Conservation (phyloP, 176 grass and related monocot species). For the Bothriochloa decipiens region DNA sequence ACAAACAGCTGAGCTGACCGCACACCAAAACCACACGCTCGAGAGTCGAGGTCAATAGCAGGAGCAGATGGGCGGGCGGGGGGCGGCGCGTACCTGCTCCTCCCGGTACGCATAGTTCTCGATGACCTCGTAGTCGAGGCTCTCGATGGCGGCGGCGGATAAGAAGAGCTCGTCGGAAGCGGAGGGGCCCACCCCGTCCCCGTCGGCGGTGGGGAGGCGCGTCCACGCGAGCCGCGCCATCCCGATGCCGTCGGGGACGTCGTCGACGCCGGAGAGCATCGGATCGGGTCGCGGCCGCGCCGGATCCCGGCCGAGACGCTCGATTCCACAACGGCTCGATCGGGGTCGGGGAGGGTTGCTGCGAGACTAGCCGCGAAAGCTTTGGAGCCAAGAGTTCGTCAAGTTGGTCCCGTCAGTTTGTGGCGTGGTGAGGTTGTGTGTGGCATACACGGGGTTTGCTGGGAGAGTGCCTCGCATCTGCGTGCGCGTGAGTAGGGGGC, state of each 20-base stretch:
- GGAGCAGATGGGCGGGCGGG: background rate
- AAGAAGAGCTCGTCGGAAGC: conserved; percentile 35
- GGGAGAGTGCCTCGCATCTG: background rate
- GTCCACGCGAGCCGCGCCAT: conserved; percentile 82
- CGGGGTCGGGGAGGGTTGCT: background rate
- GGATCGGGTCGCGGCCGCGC: conserved; percentile 36
- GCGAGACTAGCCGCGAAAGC: conserved; percentile 20
- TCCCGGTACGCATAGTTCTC: conserved; percentile 99
- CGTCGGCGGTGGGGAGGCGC: conserved; percentile 77
- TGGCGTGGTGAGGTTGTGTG: background rate
- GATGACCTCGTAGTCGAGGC: conserved; percentile 98
- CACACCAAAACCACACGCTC: background rate
- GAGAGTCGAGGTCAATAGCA: background rate
- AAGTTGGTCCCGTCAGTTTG: background rate
- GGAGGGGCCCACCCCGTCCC: conserved; percentile 31
- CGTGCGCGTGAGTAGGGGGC: no score
- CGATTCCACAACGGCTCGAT: conserved; percentile 33
- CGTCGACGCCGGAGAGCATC: conserved; percentile 73
- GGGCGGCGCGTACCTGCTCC: conserved; percentile 62
- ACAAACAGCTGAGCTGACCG: background rate
- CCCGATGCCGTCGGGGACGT: conserved; percentile 81
- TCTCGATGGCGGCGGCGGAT: conserved; percentile 60
- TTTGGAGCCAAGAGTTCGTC: conserved; percentile 33
- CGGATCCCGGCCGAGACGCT: conserved; percentile 34
- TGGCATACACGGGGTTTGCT: background rate